Percentiles rank a stretch among this genome's conserved stretches.
These are phyloP conservation scores for Lanmaoa rubissima DNA, from an alignment of 768 basidiomycete species.

Conservation along the genomic window DNA sequence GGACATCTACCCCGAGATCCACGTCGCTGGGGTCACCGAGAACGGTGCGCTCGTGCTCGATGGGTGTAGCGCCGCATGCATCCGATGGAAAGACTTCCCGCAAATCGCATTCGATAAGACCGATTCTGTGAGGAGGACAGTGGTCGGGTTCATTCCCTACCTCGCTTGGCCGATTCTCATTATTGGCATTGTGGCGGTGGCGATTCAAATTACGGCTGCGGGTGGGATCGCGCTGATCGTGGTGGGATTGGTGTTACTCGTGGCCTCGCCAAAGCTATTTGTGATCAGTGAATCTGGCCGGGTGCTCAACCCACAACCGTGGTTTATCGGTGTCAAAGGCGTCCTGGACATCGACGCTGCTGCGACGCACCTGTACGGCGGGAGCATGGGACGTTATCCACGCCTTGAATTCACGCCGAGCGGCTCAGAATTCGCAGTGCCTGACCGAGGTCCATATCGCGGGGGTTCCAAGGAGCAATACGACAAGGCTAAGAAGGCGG, in stretches of 20 bases:
- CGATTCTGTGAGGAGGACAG: constrained; percentile 4
- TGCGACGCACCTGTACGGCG: constrained; percentile 14
- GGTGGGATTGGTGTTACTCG: neutral
- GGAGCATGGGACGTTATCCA: no score
- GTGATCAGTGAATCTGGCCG: constrained; percentile 18
- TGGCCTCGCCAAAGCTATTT: constrained; percentile 3
- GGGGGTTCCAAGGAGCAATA: no score
- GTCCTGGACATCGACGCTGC: constrained; percentile 10
- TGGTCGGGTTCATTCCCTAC: constrained; percentile 10
- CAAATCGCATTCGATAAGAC: constrained; percentile 9
- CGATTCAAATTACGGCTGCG: neutral
- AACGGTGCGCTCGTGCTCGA: constrained; percentile 19
- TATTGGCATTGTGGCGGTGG: neutral
- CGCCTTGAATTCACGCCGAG: no score
- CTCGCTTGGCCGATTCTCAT: constrained; percentile 9
- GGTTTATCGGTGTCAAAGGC: constrained; percentile 23
- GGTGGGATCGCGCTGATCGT: constrained; percentile 1
- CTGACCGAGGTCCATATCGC: no score
- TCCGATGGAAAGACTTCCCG: constrained; percentile 24
- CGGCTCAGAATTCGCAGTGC: no score
- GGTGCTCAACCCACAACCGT: constrained; percentile 13
- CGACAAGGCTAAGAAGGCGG: neutral
- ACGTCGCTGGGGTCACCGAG: constrained; percentile 18
- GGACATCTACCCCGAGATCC: constrained; percentile 19
- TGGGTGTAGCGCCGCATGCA: constrained; percentile 16